Evolutionary conservation across 495 filamentous ascomycete genomes (phyloP).

Genomic region (Penicillium diatomitis): DNA sequence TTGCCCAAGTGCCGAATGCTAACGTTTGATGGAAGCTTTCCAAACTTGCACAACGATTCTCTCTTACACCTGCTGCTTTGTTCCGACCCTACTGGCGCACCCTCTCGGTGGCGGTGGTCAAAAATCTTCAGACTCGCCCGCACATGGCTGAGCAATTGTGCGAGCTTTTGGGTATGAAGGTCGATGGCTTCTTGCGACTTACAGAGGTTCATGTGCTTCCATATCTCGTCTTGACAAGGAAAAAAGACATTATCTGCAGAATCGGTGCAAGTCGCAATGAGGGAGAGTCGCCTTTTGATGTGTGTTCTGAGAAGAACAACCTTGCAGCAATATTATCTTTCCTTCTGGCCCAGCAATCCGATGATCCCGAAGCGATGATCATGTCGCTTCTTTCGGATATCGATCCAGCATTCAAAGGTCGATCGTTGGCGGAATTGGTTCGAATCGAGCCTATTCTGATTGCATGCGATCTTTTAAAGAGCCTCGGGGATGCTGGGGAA

Average conservation of each 20-base stretch:
- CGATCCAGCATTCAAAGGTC: constrained; percentile 56
- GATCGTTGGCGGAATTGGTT: constrained; percentile 58
- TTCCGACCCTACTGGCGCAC: constrained; percentile 82
- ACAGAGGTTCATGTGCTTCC: constrained; percentile 80
- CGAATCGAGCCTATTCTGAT: constrained; percentile 65
- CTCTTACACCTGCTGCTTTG: constrained; percentile 51
- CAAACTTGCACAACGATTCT: constrained; percentile 54
- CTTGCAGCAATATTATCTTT: constrained; percentile 70
- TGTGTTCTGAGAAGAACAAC: constrained; percentile 60
- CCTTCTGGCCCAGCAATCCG: constrained; percentile 61
- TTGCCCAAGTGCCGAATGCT: background rate
- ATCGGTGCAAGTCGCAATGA: constrained; percentile 67
- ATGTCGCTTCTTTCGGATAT: constrained; percentile 58
- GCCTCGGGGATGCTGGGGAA: constrained; percentile 59
- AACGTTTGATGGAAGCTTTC: constrained; percentile 32
- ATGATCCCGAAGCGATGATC: constrained; percentile 55
- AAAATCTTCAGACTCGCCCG: constrained; percentile 69
- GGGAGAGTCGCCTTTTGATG: constrained; percentile 43
- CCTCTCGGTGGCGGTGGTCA: constrained; percentile 68
- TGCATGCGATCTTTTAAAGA: constrained; percentile 77
- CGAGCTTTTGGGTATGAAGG: constrained; percentile 63
- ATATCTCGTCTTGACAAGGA: constrained; percentile 69
- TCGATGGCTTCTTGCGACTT: constrained; percentile 60
- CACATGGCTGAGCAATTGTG: constrained; percentile 74
- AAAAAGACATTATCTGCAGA: constrained; percentile 65